A percentile compares a stretch with the other conserved stretches of the same genome.
Conservation (phyloP, 1,284 basidiomycete genomes). For the Gomphus bonarii region DNA sequence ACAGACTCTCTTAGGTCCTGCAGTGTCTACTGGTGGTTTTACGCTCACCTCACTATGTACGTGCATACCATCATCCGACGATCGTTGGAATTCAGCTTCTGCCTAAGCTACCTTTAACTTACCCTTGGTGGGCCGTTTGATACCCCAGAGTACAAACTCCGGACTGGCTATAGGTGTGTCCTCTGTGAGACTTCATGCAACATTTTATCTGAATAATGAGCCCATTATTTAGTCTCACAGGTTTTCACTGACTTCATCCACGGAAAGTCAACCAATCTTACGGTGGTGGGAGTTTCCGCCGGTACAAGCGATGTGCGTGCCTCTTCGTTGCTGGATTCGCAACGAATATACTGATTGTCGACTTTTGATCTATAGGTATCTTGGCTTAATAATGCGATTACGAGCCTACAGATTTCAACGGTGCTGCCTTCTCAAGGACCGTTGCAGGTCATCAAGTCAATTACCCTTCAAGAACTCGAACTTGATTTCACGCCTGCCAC, state of each 20-base stretch:
- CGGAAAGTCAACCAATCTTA: conserved; percentile 50
- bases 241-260: conserved; percentile 72
- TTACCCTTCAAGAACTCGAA: conserved; percentile 52
- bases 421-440: conserved; percentile 56
- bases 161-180: conserved; percentile 35
- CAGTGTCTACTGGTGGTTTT: conserved; percentile 38
- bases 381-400: conserved; percentile 73
- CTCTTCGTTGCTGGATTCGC: neutral
- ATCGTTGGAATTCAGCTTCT: neutral
- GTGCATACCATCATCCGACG: neutral
- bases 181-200: conserved; percentile 3
- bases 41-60: conserved; percentile 42
- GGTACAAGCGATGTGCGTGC: conserved; percentile 45
- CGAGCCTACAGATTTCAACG: conserved; percentile 49
- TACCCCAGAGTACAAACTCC: conserved; percentile 44
- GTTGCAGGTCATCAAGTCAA: conserved; percentile 57
- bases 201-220: neutral
- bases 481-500: conserved; percentile 49
- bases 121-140: conserved; percentile 51
- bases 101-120: conserved; percentile 35
- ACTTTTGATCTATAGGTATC: conserved; percentile 34
- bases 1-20: conserved; percentile 49
- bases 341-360: neutral
- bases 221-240: conserved; percentile 33
- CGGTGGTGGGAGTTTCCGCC: conserved; percentile 54